Evolutionary conservation across 257 asterid species (phyloP), one percentile per base, ranked within the genome.

Genomic region (Ehretia macrophylla): DNA sequence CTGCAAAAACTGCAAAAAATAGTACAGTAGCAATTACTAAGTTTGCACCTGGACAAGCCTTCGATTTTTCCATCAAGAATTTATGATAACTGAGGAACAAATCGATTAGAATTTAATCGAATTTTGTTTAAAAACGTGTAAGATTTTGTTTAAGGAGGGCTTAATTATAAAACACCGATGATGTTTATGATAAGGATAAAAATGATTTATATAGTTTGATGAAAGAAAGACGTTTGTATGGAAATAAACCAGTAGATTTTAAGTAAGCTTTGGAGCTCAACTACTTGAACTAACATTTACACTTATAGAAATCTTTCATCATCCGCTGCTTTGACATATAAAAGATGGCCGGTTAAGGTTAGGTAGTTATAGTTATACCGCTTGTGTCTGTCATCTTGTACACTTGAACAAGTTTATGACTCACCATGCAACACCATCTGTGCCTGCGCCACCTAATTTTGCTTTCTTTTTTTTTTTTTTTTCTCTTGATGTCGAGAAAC

Each of bases 241-340:
- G 6, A 27, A 6, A 27, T 1, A 27, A 27, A 27, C 35, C 35
- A 27, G 35, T 27, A 1, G 35, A 6, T 58, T 58, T n/a, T 14
- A 58, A 18, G 14, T 18, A 27, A 27, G 38, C 17, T 40, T 39
- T 58, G 63, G 52, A 58, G 63, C 37, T 58, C 52, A 58, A 58
- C 63, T 40, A 58, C 63, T 21, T 11, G 22, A 23, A 12, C 63
- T 58, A 17, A 19, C 37, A 5, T 37, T 54, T n/a, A n/a, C 20
- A n/a, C 0, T 5, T 9, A 21, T 5, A n/a, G 59, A 37, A 0
- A 11, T 23, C 10, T 54, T 49, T 27, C 35, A 27, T 5, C 27
- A 49, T 49, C 54, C 21, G n/a, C 22, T 17, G 1, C 12, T 49
- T 49, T 49, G 54, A 49, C 54, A n/a, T 49, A 21, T 3, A 27